Conservation (phyloP, 441 rosid species). For the Corymbia citriodora region DNA sequence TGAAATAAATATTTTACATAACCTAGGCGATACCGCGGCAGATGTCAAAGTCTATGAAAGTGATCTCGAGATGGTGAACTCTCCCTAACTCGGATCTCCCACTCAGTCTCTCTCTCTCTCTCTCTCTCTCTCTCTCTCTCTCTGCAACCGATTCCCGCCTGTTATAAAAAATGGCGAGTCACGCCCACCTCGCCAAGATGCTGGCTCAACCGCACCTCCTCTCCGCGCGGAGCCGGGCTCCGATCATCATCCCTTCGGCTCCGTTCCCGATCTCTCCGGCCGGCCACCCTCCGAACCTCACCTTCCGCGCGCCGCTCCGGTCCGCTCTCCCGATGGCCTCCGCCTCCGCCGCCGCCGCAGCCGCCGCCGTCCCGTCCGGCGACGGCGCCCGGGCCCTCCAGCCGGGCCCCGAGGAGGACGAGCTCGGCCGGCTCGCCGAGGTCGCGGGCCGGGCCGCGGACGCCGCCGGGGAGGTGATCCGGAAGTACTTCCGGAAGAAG, state of each 20-base stretch:
- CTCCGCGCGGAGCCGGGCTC: neutral
- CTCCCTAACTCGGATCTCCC: conserved; percentile 7
- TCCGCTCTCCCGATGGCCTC: conserved; percentile 22
- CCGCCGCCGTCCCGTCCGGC: conserved; percentile 21
- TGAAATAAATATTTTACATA: neutral
- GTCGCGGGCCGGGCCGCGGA: conserved; percentile 71
- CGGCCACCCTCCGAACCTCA: neutral
- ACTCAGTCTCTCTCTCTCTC: conserved; percentile 2
- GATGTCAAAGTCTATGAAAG: too few relatives aligned
- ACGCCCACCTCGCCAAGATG: neutral
- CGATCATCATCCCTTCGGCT: conserved; percentile 3
- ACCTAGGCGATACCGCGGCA: neutral
- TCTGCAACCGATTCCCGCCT: neutral
- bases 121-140: conserved; percentile 1
- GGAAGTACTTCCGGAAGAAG: conserved; percentile 71
- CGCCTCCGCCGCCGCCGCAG: conserved; percentile 17
- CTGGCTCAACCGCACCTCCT: neutral
- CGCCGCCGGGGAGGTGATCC: conserved; percentile 85
- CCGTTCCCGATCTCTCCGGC: conserved; percentile 3
- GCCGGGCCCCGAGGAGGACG: conserved; percentile 12
- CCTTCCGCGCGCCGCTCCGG: neutral
- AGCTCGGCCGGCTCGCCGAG: conserved; percentile 40
- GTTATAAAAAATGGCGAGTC: neutral
- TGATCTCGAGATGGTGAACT: neutral
- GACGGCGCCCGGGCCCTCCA: neutral